These are phyloP conservation scores for Citrus hindsii DNA, from an alignment of 345 rosid species.

Conservation along the genomic window DNA sequence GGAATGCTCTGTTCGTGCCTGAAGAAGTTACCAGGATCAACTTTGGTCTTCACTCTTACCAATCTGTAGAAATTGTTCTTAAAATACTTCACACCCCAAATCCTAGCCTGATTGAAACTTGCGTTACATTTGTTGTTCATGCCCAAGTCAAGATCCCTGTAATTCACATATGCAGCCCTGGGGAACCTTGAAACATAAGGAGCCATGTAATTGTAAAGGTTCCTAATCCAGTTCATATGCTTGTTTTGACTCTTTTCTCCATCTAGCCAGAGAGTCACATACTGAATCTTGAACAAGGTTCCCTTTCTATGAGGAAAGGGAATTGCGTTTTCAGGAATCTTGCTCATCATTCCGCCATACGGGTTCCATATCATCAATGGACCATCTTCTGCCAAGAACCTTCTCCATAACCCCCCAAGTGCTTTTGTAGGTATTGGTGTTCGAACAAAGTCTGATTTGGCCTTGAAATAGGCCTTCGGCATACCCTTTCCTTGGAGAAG, in stretches of 20 bases:
- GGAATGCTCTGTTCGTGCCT: conserved; percentile 31
- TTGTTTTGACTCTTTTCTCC: neutral
- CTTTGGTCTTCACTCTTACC: conserved; percentile 12
- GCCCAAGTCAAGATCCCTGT: conserved; percentile 26
- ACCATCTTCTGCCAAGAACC: conserved; percentile 5
- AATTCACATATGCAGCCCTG: conserved; percentile 29
- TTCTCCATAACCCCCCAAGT: conserved; percentile 28
- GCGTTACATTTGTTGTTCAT: neutral
- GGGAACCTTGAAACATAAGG: conserved; percentile 26
- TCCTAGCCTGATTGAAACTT: neutral
- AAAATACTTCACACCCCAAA: conserved; percentile 20
- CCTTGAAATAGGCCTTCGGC: conserved; percentile 27
- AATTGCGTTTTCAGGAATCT: conserved; percentile 19
- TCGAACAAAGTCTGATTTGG: conserved; percentile 38
- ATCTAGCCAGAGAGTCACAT: conserved; percentile 13
- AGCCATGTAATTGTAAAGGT: conserved; percentile 21
- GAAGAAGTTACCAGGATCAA: conserved; percentile 25
- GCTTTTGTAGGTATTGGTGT: conserved; percentile 29
- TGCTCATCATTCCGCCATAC: conserved; percentile 29
- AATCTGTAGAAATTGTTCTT: conserved; percentile 18
- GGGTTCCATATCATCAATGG: conserved; percentile 26
- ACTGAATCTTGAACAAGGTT: conserved; percentile 22
- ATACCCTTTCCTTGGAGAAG: conserved; percentile 27
- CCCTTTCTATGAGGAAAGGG: conserved; percentile 35
- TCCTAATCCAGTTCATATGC: conserved; percentile 15